Evolutionary conservation across 1,284 basidiomycete genomes (phyloP).

Genomic region (Laetiporus sulphureus): DNA sequence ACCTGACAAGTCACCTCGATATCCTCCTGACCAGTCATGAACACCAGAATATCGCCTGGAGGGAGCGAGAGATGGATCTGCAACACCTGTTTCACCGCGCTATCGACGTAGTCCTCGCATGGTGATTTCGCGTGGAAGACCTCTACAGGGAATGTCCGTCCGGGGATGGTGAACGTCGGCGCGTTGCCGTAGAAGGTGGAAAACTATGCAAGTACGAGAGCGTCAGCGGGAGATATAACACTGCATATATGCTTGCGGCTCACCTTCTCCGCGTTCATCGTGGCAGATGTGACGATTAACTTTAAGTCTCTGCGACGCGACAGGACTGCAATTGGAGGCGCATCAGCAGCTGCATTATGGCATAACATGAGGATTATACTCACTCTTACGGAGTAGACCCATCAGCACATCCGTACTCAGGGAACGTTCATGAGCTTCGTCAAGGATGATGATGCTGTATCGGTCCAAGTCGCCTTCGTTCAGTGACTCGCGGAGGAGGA

Average conservation of each 20-base stretch:
- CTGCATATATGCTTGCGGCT: constrained; percentile 3
- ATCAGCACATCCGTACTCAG: constrained; percentile 96
- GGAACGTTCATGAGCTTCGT: constrained; percentile 96
- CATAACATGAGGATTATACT: constrained; percentile 23
- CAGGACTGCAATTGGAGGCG: constrained; percentile 51
- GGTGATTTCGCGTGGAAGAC: constrained; percentile 94
- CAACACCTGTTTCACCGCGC: constrained; percentile 94
- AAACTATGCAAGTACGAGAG: constrained; percentile 49
- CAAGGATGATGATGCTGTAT: constrained; percentile 93
- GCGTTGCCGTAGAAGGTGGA: constrained; percentile 93
- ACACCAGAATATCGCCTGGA: constrained; percentile 95
- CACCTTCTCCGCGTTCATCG: constrained; percentile 98
- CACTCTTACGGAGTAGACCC: constrained; percentile 91
- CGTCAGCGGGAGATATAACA: not conserved
- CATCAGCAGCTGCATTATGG: constrained; percentile 7
- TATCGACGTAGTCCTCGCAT: constrained; percentile 98
- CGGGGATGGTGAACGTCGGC: constrained; percentile 94
- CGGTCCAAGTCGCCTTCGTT: constrained; percentile 95
- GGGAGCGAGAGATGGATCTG: constrained; percentile 94
- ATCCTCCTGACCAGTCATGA: constrained; percentile 99
- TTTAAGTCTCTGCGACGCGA: constrained; percentile 89
- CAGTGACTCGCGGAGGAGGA: constrained; percentile 89
- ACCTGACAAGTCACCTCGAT: constrained; percentile 95
- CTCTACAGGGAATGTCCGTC: constrained; percentile 98
- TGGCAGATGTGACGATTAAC: constrained; percentile 96